Conservation (phyloP, 257 asterid genomes). For the Fraxinus pennsylvanica region DNA sequence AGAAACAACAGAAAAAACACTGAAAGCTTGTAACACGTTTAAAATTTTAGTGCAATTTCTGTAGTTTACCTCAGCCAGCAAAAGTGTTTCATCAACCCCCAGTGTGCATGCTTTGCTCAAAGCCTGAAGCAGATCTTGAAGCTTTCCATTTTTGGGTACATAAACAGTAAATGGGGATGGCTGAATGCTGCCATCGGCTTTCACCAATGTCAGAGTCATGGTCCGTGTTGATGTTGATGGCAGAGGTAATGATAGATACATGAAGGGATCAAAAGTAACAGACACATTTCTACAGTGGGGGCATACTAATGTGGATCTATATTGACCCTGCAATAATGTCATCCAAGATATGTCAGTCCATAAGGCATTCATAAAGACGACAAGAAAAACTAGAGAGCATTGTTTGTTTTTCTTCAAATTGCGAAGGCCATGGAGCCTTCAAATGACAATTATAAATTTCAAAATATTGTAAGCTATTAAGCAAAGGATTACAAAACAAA, state of each 20-base stretch:
- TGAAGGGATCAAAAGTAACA: constrained; percentile 87
- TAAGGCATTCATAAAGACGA: constrained; percentile 18
- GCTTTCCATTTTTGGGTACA: constrained; percentile 87
- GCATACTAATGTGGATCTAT: constrained; percentile 82
- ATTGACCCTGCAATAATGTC: constrained; percentile 77
- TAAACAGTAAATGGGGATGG: constrained; percentile 67
- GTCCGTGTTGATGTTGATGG: constrained; percentile 85
- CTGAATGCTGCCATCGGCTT: constrained; percentile 56
- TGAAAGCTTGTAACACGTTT: constrained; percentile 5
- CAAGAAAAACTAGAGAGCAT: constrained; percentile 13
- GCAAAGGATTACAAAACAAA: neutral
- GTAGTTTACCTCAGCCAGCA: constrained; percentile 85
- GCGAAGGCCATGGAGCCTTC: constrained; percentile 16
- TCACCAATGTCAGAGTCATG: constrained; percentile 79
- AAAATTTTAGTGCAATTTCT: constrained; percentile 23
- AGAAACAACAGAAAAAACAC: constrained; percentile 21
- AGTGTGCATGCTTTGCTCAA: constrained; percentile 75
- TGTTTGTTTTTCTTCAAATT: constrained; percentile 9
- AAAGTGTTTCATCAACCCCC: constrained; percentile 63
- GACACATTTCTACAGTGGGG: constrained; percentile 87
- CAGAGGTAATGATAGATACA: constrained; percentile 91
- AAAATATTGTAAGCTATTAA: constrained; percentile 12
- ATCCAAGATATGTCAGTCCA: constrained; percentile 23
- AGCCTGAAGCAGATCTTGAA: constrained; percentile 71
- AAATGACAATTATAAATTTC: neutral